These are phyloP conservation scores for Candida maltosa DNA, from an alignment of 805 yeast species.

Conservation along the genomic window DNA sequence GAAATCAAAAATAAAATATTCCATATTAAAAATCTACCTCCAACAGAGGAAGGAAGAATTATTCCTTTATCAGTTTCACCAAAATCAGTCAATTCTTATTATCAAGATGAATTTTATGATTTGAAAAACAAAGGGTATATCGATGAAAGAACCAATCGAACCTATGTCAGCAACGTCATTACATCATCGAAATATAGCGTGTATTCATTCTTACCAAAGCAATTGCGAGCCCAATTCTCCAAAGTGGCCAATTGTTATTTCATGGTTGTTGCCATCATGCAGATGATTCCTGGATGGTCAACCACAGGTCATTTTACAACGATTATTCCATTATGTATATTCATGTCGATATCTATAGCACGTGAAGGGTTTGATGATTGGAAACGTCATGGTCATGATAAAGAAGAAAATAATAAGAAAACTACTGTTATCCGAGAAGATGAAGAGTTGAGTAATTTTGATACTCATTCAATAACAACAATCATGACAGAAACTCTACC, in stretches of 20 bases:
- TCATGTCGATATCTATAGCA: conserved; percentile 83
- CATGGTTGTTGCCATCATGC: conserved; percentile 84
- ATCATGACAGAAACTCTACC: conserved; percentile 36
- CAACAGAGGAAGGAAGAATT: conserved; percentile 66
- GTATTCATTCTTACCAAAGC: conserved; percentile 82
- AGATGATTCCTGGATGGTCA: conserved; percentile 96
- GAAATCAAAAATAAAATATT: conserved; percentile 34
- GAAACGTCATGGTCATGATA: conserved; percentile 81
- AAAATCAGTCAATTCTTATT: conserved; percentile 26
- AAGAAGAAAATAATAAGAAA: conserved; percentile 65
- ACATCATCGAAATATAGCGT: conserved; percentile 85
- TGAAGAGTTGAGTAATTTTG: conserved; percentile 23
- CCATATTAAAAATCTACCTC: conserved; percentile 46
- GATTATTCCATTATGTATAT: conserved; percentile 80
- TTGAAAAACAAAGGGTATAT: conserved; percentile 30
- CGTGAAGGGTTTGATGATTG: conserved; percentile 95
- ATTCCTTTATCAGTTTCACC: conserved; percentile 62
- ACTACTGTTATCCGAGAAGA: conserved; percentile 31
- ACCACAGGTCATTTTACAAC: conserved; percentile 96
- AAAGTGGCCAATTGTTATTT: conserved; percentile 91
- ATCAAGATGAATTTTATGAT: conserved; percentile 26
- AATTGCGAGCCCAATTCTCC: conserved; percentile 85
- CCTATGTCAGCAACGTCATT: conserved; percentile 65
- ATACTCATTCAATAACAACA: conserved; percentile 36
- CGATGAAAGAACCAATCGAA: conserved; percentile 66